Base-by-base conservation (phyloP, 805 yeast genomes). In the Candida krabiensis region DNA sequence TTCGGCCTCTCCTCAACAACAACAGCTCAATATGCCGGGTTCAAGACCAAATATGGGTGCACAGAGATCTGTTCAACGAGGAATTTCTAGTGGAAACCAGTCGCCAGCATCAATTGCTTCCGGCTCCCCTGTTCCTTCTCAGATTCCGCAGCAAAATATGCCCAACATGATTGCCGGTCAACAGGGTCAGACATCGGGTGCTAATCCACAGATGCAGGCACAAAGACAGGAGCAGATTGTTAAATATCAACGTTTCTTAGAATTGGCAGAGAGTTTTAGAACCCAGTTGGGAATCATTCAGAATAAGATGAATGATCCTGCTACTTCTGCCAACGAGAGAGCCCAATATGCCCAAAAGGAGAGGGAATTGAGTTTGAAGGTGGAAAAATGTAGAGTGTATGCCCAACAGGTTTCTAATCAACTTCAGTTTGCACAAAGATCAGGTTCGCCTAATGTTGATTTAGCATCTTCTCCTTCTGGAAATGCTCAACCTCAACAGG, bases 221-320 rank as follows among this genome's bases (percentile, higher is more conserved):
- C 60, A 47, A 29, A 50, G 43, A 26, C 63, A 60, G 47, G 59
- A 58, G 40, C 58, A 56, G 40, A 32, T 61, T 35, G 44, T 52
- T 54, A 71, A 56, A 41, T 57, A 70, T 40, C 71, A 70, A 45
- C 65, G 67, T 34, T 67, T 79, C 14, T 66, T 72, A 44, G 64
- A 67, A 9, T 60, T 73, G 28, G 63, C 79, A 9, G 71, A 65
- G 28, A 78, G 72, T 40, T 71, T 75, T 41, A 73, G 71, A 39
- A 64, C 70, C 27, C 75, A 71, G 39, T 61, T 80, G 44, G 70
- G 70, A 12, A 64, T 69, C n/a, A 65, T 80, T 30, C 77, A 74
- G 37, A 68, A 69, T 6, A 68, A 71, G 26, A 75, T 74, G 43
- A 63, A 60, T 14, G 67, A 70, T 26, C 67, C 70, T 9, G 64